phyloP scores from a whole-genome alignment of 352 stramenopile species.

The Phytophthora boehmeriae region DNA sequence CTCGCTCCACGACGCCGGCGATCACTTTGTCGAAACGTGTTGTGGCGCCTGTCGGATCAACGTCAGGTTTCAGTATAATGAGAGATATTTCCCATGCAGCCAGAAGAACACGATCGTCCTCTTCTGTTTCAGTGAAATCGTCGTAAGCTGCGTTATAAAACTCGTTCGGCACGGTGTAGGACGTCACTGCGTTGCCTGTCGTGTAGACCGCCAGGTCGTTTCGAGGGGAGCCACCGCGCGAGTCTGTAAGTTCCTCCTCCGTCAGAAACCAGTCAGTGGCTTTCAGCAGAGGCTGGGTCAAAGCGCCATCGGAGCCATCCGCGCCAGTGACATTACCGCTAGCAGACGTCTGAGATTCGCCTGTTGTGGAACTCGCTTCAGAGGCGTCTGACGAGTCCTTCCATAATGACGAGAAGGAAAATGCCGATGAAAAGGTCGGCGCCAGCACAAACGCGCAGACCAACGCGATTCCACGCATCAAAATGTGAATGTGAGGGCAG shows the following conservation, averaged over 20 bases:
- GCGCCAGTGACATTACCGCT: not conserved
- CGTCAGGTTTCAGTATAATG: constrained; percentile 43
- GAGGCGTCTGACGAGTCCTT: not conserved
- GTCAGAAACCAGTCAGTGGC: constrained; percentile 59
- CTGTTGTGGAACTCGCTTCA: not conserved
- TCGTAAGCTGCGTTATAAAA: constrained; percentile 47
- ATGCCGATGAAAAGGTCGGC: constrained; percentile 5
- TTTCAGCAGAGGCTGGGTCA: constrained; percentile 48
- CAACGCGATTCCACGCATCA: constrained; percentile 1
- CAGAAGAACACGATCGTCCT: constrained; percentile 36
- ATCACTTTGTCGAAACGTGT: constrained; percentile 41
- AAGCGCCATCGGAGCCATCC: constrained; percentile 30
- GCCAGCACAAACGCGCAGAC: not conserved
- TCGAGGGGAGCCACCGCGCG: constrained; percentile 45
- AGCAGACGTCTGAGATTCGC: not conserved
- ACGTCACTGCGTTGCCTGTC: constrained; percentile 43
- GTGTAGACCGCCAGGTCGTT: constrained; percentile 38
- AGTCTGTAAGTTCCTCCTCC: constrained; percentile 45
- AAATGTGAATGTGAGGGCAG: not conserved
- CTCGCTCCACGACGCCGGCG: constrained; percentile 31
- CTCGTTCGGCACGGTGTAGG: constrained; percentile 37
- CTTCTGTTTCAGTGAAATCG: constrained; percentile 34
- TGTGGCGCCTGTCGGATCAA: constrained; percentile 18
- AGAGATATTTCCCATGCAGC: constrained; percentile 52
- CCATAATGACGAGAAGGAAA: constrained; percentile 13